Evolutionary conservation across 148 eudicot species (phyloP).

Genomic region (Amaranthus cruentus): DNA sequence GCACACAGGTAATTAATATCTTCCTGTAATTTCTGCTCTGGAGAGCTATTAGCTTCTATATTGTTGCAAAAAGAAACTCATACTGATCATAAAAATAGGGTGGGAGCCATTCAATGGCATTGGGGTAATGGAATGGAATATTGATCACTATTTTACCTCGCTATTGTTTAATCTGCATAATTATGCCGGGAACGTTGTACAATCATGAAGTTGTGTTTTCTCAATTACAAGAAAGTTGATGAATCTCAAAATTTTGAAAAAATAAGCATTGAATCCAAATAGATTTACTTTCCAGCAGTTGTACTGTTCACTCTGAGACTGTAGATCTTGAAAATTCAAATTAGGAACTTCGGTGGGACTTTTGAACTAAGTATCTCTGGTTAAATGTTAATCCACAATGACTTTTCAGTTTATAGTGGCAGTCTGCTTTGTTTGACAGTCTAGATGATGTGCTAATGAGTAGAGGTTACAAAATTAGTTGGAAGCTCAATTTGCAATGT

Average conservation of each 20-base stretch:
- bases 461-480: not conserved
- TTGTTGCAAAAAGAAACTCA: not conserved
- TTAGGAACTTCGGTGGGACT: not conserved
- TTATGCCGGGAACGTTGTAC: not conserved
- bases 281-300: not conserved
- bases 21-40: not conserved
- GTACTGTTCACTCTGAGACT: not conserved
- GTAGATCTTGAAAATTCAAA: not conserved
- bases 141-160: no score
- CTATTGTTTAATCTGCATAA: no score
- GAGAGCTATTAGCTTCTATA: not conserved
- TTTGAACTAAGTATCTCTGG: not conserved
- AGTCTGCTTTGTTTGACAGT: no score
- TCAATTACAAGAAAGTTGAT: not conserved
- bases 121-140: no score
- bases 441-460: not conserved
- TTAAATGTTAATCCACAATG: not conserved
- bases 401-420: not conserved
- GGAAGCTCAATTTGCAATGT: constrained; percentile 3
- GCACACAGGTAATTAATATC: constrained; percentile 63
- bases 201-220: not conserved
- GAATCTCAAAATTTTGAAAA: not conserved
- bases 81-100: not conserved
- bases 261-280: not conserved
- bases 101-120: no score